Evolutionary conservation across 306 rosid genomes (phyloP), one percentile per base, ranked within the genome.

Genomic region (Parietaria judaica): DNA sequence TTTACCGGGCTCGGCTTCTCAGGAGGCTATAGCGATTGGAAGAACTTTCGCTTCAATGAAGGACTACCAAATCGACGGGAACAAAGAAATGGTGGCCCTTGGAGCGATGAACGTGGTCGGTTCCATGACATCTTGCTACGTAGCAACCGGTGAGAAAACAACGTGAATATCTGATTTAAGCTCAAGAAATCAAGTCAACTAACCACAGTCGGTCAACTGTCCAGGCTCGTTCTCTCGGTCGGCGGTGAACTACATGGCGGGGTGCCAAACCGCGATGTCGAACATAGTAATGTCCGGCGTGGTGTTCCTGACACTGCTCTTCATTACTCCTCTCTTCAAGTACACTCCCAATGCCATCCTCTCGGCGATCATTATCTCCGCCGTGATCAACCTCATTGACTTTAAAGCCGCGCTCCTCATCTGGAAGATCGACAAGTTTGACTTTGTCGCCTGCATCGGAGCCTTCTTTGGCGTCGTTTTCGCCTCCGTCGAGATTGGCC

Each of bases 1-100:
- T 49, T 49, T 49, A 5, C 15, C 6, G 60, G 56, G 39, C 11
- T 15, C 41, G 63, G 62, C 49, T 67, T 76, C 38, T 65, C 76
- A 92, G 98, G 98, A 92, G 82, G 98, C 98, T 38, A 39, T 74
- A 62, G 96, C 96, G 52, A 92, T 92, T 72, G 98, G 98, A 74
- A 86, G 98, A 86, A 92, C 98, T 69, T 88, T 88, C 79, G 96
- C 98, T 66, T 48, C 90, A 63, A 84, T 88, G 95, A 92, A 92
- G 79, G 98, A 88, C 68, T 92, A 92, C 71, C 95, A 86, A 75
- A 51, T 92, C 11, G 96, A 92, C 61, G 98, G 98, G 63, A 92
- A 92, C 95, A 88, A 78, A 74, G 96, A 92, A 86, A 88, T 92
- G 98, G 81, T 92, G 51, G 98, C 96, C 23, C 70, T 92, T 57